Percentiles rank a stretch among this genome's conserved stretches.
Conservation (phyloP, 2,329 filamentous ascomycete genomes). For the Hypoxylon sp. region DNA sequence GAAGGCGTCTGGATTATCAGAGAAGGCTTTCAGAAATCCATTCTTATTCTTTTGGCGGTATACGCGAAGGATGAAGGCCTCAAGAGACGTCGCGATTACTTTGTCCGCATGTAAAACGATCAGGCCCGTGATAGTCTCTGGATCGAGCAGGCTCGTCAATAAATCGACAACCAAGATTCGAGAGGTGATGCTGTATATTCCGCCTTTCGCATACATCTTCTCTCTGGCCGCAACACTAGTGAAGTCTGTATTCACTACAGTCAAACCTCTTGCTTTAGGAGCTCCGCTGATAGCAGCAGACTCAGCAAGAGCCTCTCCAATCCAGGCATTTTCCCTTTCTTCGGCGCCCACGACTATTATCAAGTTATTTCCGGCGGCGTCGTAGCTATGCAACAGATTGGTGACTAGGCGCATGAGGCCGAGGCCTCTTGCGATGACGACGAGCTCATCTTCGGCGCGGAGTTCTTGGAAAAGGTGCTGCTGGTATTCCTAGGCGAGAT, state of each 20-base stretch:
- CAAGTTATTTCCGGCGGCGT: slow-evolving; percentile 93
- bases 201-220: slow-evolving; percentile 90
- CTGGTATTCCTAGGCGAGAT: slow-evolving; percentile 78
- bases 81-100: slow-evolving; percentile 85
- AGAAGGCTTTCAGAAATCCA: slow-evolving; percentile 96
- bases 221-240: slow-evolving; percentile 88
- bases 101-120: slow-evolving; percentile 90
- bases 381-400: slow-evolving; percentile 97
- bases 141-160: slow-evolving; percentile 82
- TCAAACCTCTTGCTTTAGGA: slow-evolving; percentile 84
- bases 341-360: slow-evolving; percentile 90
- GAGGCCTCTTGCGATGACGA: slow-evolving; percentile 90
- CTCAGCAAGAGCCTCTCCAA: slow-evolving; percentile 94
- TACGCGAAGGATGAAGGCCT: slow-evolving; percentile 94
- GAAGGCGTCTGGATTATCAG: slow-evolving; percentile 92
- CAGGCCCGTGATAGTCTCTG: slow-evolving; percentile 87
- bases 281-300: slow-evolving; percentile 91
- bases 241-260: slow-evolving; percentile 92
- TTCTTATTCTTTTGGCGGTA: slow-evolving; percentile 94
- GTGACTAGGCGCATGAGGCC: slow-evolving; percentile 92
- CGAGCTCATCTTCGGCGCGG: slow-evolving; percentile 90
- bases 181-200: slow-evolving; percentile 95
- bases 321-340: slow-evolving; percentile 95
- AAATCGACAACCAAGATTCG: slow-evolving; percentile 95
- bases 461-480: slow-evolving; percentile 94